Evolutionary conservation across 805 yeast species (phyloP).

Genomic region (Sugiyamaella lignohabitans): DNA sequence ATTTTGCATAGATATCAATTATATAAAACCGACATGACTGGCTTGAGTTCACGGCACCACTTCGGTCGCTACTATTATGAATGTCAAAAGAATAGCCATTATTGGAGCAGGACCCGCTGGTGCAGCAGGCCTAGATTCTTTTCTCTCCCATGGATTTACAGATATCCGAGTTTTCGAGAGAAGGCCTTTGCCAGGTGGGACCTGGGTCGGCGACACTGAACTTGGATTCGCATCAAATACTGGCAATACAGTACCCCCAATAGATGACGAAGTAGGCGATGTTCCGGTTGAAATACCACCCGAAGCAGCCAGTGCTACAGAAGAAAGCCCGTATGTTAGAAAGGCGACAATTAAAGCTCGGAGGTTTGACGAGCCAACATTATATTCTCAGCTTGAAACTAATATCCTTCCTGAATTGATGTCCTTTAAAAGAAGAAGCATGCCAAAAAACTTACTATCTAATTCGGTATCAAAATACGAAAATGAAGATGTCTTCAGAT

Average conservation of each 20-base stretch:
- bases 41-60: neutral
- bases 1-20: no score
- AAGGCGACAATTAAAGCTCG: neutral
- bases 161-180: conserved; percentile 15
- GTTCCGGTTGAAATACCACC: neutral
- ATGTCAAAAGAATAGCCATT: conserved; percentile 8
- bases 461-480: conserved; percentile 6
- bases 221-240: neutral
- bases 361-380: conserved; percentile 3
- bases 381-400: conserved; percentile 15
- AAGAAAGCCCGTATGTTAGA: neutral
- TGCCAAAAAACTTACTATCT: neutral
- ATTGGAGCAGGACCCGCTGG: conserved; percentile 18
- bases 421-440: conserved; percentile 8
- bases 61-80: neutral
- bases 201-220: conserved; percentile 11
- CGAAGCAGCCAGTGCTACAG: conserved; percentile 2
- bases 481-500: conserved; percentile 8
- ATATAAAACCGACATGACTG: no score
- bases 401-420: conserved; percentile 14
- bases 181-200: conserved; percentile 11
- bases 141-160: conserved; percentile 12
- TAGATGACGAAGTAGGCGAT: neutral
- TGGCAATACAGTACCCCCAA: neutral
- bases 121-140: conserved; percentile 12